Percentiles rank a stretch among this genome's conserved stretches.
phyloP scores from a whole-genome alignment of 768 basidiomycete genomes.

The Mrakia frigida region DNA sequence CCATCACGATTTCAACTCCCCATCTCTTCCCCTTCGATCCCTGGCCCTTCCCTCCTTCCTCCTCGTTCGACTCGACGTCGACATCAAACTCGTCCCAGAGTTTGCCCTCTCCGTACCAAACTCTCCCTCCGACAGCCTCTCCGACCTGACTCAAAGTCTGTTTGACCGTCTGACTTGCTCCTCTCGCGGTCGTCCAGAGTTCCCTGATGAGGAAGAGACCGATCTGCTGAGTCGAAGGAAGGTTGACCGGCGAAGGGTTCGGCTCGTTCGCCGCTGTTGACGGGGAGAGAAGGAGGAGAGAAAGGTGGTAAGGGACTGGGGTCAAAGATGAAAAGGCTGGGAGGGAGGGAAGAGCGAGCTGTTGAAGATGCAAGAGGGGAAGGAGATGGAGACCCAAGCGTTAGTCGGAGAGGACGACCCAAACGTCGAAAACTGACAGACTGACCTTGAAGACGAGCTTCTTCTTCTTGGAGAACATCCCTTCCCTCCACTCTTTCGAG shows the following conservation, averaged over 20 bases:
- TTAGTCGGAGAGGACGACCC: background rate
- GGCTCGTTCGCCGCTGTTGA: too few species aligned
- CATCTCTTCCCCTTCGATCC: background rate
- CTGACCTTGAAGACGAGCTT: background rate
- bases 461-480: background rate
- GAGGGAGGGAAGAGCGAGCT: too few species aligned
- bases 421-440: background rate
- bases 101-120: background rate
- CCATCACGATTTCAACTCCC: background rate
- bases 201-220: background rate
- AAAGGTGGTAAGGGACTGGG: too few species aligned
- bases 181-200: background rate
- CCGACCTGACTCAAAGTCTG: background rate
- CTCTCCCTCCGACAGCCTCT: background rate
- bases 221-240: background rate
- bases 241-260: background rate
- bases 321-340: too few species aligned
- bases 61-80: background rate
- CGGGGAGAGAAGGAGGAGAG: too few species aligned
- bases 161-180: background rate
- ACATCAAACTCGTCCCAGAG: background rate
- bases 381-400: background rate
- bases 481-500: background rate
- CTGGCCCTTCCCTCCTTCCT: background rate
- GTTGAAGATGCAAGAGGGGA: background rate